A percentile compares a stretch with the other conserved stretches of the same genome.
Evolutionary conservation across 2,329 filamentous ascomycete species (phyloP).

Genomic region (Aspergillus hortae): DNA sequence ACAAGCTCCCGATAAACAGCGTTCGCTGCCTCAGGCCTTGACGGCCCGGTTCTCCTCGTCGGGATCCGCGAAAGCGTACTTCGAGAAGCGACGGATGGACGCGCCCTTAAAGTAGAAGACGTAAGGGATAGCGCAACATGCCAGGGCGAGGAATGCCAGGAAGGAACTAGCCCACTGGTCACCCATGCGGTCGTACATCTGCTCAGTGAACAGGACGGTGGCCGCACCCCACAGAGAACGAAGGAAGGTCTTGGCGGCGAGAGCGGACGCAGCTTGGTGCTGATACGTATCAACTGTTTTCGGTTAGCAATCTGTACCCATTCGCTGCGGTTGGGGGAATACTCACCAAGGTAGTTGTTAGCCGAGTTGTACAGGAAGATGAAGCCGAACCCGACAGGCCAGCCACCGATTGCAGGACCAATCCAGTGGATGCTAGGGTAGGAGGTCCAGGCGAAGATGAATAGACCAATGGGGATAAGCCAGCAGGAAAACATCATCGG

Average conservation of each 20-base stretch:
- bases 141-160: conserved; percentile 69
- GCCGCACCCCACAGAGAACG: conserved; percentile 76
- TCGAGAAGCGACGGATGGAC: conserved; percentile 63
- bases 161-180: conserved; percentile 74
- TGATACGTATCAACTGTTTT: conserved; percentile 59
- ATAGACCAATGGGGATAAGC: conserved; percentile 65
- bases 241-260: conserved; percentile 78
- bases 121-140: conserved; percentile 79
- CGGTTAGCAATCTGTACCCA: conserved; percentile 9
- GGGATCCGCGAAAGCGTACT: conserved; percentile 66
- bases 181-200: conserved; percentile 72
- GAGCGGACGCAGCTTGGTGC: conserved; percentile 73
- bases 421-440: conserved; percentile 65
- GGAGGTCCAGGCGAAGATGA: conserved; percentile 68
- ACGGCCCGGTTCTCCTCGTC: conserved; percentile 37
- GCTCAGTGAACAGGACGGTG: conserved; percentile 73
- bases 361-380: conserved; percentile 80
- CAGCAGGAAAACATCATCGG: conserved; percentile 79
- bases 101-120: conserved; percentile 77
- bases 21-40: background rate
- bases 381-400: conserved; percentile 73
- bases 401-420: conserved; percentile 68
- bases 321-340: background rate
- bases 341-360: conserved; percentile 63
- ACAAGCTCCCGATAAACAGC: background rate